These are phyloP conservation scores for Rossbeevera mucosa DNA, from an alignment of 768 basidiomycete genomes.

Conservation along the genomic window DNA sequence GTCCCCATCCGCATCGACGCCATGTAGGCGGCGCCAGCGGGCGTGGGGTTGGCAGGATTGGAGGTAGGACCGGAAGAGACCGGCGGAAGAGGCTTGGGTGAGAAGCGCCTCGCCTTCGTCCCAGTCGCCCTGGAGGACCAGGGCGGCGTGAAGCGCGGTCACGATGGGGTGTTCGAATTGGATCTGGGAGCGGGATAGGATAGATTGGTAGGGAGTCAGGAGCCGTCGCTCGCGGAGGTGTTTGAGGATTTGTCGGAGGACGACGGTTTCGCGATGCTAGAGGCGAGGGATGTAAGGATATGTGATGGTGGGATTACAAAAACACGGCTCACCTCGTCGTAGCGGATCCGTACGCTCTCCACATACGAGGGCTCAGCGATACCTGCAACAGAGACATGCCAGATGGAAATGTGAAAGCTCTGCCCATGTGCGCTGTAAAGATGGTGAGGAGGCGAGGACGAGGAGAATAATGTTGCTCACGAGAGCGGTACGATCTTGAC, in stretches of 20 bases:
- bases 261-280: conserved; percentile 62
- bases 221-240: conserved; percentile 74
- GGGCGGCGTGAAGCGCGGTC: conserved; percentile 54
- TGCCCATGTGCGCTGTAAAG: conserved; percentile 57
- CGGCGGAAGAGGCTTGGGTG: conserved; percentile 42
- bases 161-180: conserved; percentile 64
- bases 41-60: conserved; percentile 52
- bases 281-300: neutral
- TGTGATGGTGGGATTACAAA: neutral
- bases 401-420: conserved; percentile 76
- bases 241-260: conserved; percentile 48
- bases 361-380: conserved; percentile 54
- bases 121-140: conserved; percentile 70
- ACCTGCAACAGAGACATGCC: conserved; percentile 64
- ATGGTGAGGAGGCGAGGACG: neutral
- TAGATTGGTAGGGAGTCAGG: conserved; percentile 49
- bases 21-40: conserved; percentile 56
- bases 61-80: conserved; percentile 61
- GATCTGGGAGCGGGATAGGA: conserved; percentile 19
- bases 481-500: conserved; percentile 73
- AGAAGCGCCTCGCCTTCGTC: conserved; percentile 52
- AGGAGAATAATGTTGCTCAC: conserved; percentile 38
- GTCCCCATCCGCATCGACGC: conserved; percentile 60
- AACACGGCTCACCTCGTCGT: conserved; percentile 55
- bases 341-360: conserved; percentile 45